Conservation (phyloP, 108 stramenopile species). For the Nitzschia putrida region DNA sequence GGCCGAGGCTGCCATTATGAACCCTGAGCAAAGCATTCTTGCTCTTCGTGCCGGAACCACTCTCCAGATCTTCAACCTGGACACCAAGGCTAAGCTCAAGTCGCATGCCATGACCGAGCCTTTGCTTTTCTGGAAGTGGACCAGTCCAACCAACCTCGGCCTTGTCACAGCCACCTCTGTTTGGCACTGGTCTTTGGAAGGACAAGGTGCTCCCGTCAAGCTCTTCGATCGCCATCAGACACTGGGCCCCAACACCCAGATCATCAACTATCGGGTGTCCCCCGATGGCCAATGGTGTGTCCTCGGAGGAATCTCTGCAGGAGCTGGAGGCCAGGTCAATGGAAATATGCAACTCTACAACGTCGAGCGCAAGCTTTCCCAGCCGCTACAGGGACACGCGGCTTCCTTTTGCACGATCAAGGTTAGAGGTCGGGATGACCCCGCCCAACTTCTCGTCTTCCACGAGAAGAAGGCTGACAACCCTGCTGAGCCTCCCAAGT, state of each 20-base stretch:
- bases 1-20: slow-evolving; percentile 99
- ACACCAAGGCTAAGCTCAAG: slow-evolving; percentile 93
- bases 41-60: slow-evolving; percentile 90
- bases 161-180: slow-evolving; percentile 93
- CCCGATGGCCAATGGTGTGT: slow-evolving; percentile 97
- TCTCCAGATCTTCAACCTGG: slow-evolving; percentile 98
- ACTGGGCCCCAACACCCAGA: slow-evolving; percentile 86
- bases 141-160: slow-evolving; percentile 82
- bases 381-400: slow-evolving; percentile 94
- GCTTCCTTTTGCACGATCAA: slow-evolving; percentile 91
- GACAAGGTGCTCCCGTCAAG: slow-evolving; percentile 76
- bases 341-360: slow-evolving; percentile 99
- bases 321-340: slow-evolving; percentile 75
- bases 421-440: slow-evolving; percentile 85
- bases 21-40: slow-evolving; percentile 89
- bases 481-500: slow-evolving; percentile 77
- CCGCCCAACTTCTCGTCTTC: slow-evolving; percentile 93
- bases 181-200: slow-evolving; percentile 93
- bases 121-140: slow-evolving; percentile 97
- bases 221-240: slow-evolving; percentile 93
- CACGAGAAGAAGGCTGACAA: slow-evolving; percentile 93
- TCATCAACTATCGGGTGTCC: slow-evolving; percentile 97
- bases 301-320: slow-evolving; percentile 91
- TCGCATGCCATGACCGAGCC: slow-evolving; percentile 86
- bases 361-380: slow-evolving; percentile 94